Percentiles rank a stretch among this genome's conserved stretches.
These are phyloP conservation scores for Besnoitia besnoiti DNA, from an alignment of 169 alveolate species.

Conservation along the genomic window DNA sequence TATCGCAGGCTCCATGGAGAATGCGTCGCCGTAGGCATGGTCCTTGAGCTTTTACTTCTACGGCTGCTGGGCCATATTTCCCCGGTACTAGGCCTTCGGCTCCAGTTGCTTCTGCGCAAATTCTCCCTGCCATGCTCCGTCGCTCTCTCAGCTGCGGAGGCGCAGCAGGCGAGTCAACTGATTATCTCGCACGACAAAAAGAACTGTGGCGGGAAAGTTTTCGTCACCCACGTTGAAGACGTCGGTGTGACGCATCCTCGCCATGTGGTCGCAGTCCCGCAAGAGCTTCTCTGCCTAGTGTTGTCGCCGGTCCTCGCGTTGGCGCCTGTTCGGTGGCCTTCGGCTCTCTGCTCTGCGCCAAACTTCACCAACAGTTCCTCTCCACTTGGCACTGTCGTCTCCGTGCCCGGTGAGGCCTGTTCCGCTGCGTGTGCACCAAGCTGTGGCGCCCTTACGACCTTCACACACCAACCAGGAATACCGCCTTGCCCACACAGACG, in stretches of 20 bases:
- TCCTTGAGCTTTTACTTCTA: slow-evolving; percentile 53
- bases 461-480: too few species aligned
- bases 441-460: too few species aligned
- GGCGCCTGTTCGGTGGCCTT: not conserved
- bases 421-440: too few species aligned
- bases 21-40: slow-evolving; percentile 69
- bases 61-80: slow-evolving; percentile 31
- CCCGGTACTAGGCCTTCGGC: not conserved
- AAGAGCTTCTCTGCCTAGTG: not conserved
- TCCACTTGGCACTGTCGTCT: not conserved
- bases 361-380: not conserved
- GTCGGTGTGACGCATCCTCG: slow-evolving; percentile 16
- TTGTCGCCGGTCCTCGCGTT: not conserved
- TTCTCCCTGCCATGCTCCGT: slow-evolving; percentile 14
- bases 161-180: not conserved
- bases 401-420: not conserved
- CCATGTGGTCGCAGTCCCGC: not conserved
- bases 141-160: not conserved
- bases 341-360: not conserved
- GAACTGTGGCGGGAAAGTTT: not conserved
- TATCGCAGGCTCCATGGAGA: slow-evolving; percentile 70
- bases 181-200: slow-evolving; percentile 23
- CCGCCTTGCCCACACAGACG: too few species aligned
- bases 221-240: not conserved
- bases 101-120: slow-evolving; percentile 4